Evolutionary conservation across 129 eudicot species (phyloP), one percentile per base, ranked within the genome.

Genomic region (Flaveria brownii): DNA sequence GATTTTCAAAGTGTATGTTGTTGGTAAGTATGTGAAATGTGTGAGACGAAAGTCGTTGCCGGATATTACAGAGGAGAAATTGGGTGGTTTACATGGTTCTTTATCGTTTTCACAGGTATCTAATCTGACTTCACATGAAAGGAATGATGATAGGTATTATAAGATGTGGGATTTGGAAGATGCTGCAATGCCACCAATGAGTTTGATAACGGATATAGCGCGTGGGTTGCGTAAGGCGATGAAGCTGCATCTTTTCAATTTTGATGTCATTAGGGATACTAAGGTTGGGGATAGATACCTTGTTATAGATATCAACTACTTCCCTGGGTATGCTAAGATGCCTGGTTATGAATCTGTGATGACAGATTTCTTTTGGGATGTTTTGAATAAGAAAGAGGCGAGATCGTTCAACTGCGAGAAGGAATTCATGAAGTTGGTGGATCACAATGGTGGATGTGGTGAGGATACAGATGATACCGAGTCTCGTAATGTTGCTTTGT

Each of bases 1-100:
- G n/a, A 87, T 92, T 1, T 92, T 87, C 42, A 92, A 89, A 83
- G 97, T 89, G 62, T 92, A 92, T 61, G 97, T 92, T 41, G 96
- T 85, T 4, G 96, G 96, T 8, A 88, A 89, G 76, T 79, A 82
- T 56, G 96, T 92, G 56, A 87, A 83, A 57, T 92, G 97, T 70
- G 91, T 89, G 81, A 89, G 87, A 78, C 77, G 96, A 85, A 92
- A 92, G 81, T 92, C 96, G 0, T 68, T 92, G 69, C 96, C 96
- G 47, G 97, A 92, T 64, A 86, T 92, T 1, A 51, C 71, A 14
- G 91, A 87, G 76, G 93, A 87, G 80, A 89, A 86, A 43, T 55
- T 89, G 75, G 84, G 72, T 78, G 71, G 80, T 70, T 72, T 82
- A 42, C 80, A 76, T 26, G 87, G 96, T 1, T 82, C 83, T 2